These are phyloP conservation scores for Cryptococcus maquisensis DNA, from an alignment of 1,284 basidiomycete genomes.

Conservation along the genomic window DNA sequence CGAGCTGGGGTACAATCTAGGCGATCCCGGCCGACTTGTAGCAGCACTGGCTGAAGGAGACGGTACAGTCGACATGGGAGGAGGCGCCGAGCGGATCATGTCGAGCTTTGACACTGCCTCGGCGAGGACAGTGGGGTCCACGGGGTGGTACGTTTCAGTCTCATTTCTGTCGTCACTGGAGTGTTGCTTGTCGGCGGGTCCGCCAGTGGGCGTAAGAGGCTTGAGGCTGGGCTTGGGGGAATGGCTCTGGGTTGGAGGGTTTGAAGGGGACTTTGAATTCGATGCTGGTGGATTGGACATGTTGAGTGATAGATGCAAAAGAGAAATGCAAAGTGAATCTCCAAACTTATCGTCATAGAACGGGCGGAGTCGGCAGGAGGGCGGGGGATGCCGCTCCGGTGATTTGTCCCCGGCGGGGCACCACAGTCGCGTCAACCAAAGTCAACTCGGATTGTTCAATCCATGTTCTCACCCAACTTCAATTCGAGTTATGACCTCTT, in stretches of 20 bases:
- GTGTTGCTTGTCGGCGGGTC: conserved; percentile 11
- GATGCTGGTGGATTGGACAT: conserved; percentile 31
- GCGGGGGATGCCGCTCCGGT: background rate
- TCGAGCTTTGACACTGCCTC: conserved; percentile 45
- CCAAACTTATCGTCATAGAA: no score
- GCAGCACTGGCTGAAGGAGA: conserved; percentile 36
- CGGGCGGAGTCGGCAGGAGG: background rate
- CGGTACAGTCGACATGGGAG: conserved; percentile 20
- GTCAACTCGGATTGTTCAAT: background rate
- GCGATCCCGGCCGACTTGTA: conserved; percentile 11
- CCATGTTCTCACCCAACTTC: background rate
- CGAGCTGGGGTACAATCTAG: conserved; percentile 5
- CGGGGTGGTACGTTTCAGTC: conserved; percentile 4
- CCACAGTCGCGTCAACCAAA: background rate
- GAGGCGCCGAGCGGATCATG: conserved; percentile 30
- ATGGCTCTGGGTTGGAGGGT: background rate
- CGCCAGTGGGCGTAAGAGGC: conserved; percentile 10
- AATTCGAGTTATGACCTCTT: conserved; percentile 37
- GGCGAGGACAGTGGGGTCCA: conserved; percentile 36
- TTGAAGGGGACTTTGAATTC: conserved; percentile 10
- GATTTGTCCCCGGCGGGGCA: background rate
- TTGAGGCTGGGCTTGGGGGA: conserved; percentile 10
- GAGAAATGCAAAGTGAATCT: background rate
- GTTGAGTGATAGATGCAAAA: conserved; percentile 1
- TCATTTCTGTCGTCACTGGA: background rate